Evolutionary conservation across 257 asterid genomes (phyloP), one percentile per base, ranked within the genome.

Genomic region (Linaria vulgaris): DNA sequence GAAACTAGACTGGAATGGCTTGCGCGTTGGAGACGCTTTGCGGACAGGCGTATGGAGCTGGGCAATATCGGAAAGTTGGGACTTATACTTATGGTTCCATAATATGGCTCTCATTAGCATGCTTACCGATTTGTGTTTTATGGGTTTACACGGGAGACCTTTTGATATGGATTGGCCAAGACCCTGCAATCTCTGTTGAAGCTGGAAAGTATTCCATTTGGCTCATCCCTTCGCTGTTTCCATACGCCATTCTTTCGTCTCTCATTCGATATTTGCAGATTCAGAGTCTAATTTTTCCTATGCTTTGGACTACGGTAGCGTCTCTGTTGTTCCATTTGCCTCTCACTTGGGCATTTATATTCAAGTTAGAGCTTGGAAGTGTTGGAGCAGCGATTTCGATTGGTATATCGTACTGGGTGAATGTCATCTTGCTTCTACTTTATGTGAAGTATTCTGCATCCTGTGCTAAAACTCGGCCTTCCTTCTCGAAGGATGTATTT

Each of bases 1-100:
- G 8, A 4, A 20, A 54, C 2, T 76, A 82, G 87, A 17, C 64
- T 55, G 84, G 87, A 54, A 70, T 82, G 87, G 73, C 84, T 16
- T 27, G 75, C 64, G 82, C 80, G 9, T 44, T 82, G 69, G 87
- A 82, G 75, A 78, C 87, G 23, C 76, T 81, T 0, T 81, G 84
- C 45, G 87, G 87, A 23, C 84, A 78, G 59, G 83, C 87, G 30
- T 82, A 70, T 41, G 84, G 84, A 70, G 84, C 84, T 19, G 44
- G 45, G 56, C 76, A 56, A 0, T 82, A 56, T 30, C 31, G 55
- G 17, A 73, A 52, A 61, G 73, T 82, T 9, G 80, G 79, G 13
- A 81, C 70, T 4, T 53, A 30, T 34, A 73, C 82, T 14, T 72
- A 70, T 47, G 78, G 78, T 14, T 60, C 84, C 46, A 63, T 74